A percentile compares a stretch with the other conserved stretches of the same genome.
phyloP scores from a whole-genome alignment of 176 grass and related monocot genomes.

The Musa troglodytarum region DNA sequence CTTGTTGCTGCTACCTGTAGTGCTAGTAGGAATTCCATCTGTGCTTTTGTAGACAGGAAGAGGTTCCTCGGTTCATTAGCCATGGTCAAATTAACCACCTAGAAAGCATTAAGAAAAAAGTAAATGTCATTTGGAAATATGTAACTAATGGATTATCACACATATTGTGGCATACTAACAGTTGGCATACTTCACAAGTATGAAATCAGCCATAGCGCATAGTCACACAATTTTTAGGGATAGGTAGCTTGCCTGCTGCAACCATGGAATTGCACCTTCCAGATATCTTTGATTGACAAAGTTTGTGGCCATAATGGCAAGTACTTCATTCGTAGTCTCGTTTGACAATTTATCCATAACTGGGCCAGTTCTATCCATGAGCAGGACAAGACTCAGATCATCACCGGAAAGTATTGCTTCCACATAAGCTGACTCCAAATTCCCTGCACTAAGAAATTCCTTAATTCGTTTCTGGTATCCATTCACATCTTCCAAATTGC shows the following conservation, averaged over 20 bases:
- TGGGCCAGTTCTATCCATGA: conserved; percentile 94
- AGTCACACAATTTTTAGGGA: background rate
- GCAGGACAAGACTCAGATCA: conserved; percentile 41
- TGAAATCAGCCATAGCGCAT: background rate
- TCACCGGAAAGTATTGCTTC: conserved; percentile 52
- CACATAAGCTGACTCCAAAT: conserved; percentile 63
- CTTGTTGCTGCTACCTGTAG: conserved; percentile 46
- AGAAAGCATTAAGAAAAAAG: background rate
- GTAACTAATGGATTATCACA: too few species aligned
- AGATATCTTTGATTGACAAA: conserved; percentile 53
- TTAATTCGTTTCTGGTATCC: conserved; percentile 22
- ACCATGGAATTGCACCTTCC: conserved; percentile 59
- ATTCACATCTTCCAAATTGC: conserved; percentile 2
- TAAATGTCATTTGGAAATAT: too few species aligned
- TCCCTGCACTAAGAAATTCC: conserved; percentile 28
- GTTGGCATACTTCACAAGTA: background rate
- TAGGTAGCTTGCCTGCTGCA: conserved; percentile 57
- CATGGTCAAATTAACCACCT: conserved; percentile 69
- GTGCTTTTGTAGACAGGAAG: conserved; percentile 66
- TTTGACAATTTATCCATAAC: conserved; percentile 62
- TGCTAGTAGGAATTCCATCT: conserved; percentile 62
- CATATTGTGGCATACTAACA: too few species aligned
- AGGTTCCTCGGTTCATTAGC: conserved; percentile 55
- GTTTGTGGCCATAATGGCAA: conserved; percentile 21
- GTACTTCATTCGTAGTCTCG: conserved; percentile 51